Evolutionary conservation across 768 basidiomycete genomes (phyloP), one percentile per base, ranked within the genome.

Genomic region (Paxillus involutus): DNA sequence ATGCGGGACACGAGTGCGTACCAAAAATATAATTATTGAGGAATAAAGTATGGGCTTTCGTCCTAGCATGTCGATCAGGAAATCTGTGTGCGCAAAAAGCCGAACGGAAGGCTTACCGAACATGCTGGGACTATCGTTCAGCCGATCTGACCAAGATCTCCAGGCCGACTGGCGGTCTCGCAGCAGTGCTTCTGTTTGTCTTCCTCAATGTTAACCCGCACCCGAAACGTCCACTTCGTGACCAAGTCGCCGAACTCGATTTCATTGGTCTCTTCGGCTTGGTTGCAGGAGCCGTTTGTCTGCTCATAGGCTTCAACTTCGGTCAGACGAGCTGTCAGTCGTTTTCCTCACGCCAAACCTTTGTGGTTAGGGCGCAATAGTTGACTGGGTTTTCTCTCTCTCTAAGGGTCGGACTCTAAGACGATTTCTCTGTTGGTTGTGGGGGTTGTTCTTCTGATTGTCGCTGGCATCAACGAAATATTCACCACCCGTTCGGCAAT

Each of bases 401-500:
- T 30, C 7, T 2, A 29, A 88, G 85, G 87, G 88, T 74, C 75
- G 9, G 69, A 76, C 11, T 65, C 79, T 1, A 68, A 78, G 54
- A 85, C 86, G 0, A 85, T 91, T 32, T 70, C 77, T 2, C 73
- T 83, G 1, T 71, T 91, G 8, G 73, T 69, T 3, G 71, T 86
- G 40, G 88, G 89, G 17, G 66, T 73, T 44, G 71, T 71, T 0
- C 52, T 85, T 3, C 71, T 91, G 3, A 42, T 88, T 6, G 32
- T 66, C 3, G 82, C 77, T 3, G 76, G 65, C 4, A 58, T 86
- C 9, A 84, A 86, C 55, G 89, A 92, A 65, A 44, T 68, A 4
- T 77, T 69, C 57, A 92, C 89, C 0, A 78, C 69, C 24, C 76
- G 85, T 13, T 82, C 83, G 2, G 85, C 88, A 0, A 88, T 92